These are phyloP conservation scores for Trametes gibbosa DNA, from an alignment of 768 basidiomycete species.

Conservation along the genomic window DNA sequence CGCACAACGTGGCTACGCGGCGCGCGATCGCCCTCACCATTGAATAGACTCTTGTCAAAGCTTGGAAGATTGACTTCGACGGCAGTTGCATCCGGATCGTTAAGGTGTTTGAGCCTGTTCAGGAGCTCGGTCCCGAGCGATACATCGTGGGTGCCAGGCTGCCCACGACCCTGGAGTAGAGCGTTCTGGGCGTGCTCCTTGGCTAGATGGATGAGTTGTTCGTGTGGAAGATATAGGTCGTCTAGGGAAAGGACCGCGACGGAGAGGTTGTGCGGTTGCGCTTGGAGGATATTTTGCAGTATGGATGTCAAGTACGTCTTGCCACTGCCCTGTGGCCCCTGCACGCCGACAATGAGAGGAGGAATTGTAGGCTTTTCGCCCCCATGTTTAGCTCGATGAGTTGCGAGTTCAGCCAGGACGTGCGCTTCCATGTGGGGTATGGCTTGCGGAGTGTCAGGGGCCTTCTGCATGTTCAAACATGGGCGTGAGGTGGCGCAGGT, in stretches of 20 bases:
- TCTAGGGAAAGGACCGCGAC: slow-evolving; percentile 74
- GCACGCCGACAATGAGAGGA: slow-evolving; percentile 83
- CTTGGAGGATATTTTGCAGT: slow-evolving; percentile 40
- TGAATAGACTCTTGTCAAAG: slow-evolving; percentile 84
- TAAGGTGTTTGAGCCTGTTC: slow-evolving; percentile 44
- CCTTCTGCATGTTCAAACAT: too few relatives aligned
- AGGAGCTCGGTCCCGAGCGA: slow-evolving; percentile 58
- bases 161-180: slow-evolving; percentile 81
- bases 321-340: slow-evolving; percentile 93
- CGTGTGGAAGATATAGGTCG: slow-evolving; percentile 82
- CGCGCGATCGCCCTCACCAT: slow-evolving; percentile 83
- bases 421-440: slow-evolving; percentile 40
- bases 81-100: slow-evolving; percentile 17
- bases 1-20: slow-evolving; percentile 44
- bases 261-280: slow-evolving; percentile 47
- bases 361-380: slow-evolving; percentile 5
- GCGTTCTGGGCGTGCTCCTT: slow-evolving; percentile 52
- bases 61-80: slow-evolving; percentile 56
- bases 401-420: slow-evolving; percentile 35
- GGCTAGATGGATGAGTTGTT: slow-evolving; percentile 55
- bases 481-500: too few relatives aligned
- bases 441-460: slow-evolving; percentile 24
- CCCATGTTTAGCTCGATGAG: slow-evolving; percentile 27
- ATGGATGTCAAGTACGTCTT: slow-evolving; percentile 78
- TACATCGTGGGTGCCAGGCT: slow-evolving; percentile 90